A percentile compares a stretch with the other conserved stretches of the same genome.
These are phyloP conservation scores for Pyrenophora teres DNA, from an alignment of 2,329 filamentous ascomycete species.

Conservation along the genomic window DNA sequence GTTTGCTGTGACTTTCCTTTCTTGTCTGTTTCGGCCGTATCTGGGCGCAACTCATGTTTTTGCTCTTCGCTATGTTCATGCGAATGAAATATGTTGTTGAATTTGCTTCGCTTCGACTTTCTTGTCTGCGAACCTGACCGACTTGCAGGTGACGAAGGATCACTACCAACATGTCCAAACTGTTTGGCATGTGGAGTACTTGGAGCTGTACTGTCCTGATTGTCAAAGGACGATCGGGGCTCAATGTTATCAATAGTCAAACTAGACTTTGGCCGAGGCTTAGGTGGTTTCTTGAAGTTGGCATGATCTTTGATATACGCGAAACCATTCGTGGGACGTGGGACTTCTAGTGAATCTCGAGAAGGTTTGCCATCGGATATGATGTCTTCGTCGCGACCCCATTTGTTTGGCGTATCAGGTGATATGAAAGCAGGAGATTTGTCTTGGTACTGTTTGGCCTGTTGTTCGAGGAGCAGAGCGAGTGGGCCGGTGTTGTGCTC, in stretches of 20 bases:
- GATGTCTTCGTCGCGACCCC: conserved; percentile 38
- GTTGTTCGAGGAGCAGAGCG: conserved; percentile 52
- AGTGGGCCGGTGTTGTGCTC: conserved; percentile 54
- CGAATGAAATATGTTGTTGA: conserved; percentile 50
- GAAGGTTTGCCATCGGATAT: conserved; percentile 16
- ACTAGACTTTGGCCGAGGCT: conserved; percentile 19
- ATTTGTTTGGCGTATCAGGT: conserved; percentile 51
- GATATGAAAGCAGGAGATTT: conserved; percentile 48
- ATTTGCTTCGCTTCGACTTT: conserved; percentile 45
- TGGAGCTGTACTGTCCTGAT: conserved; percentile 46
- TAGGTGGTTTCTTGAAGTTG: conserved; percentile 29
- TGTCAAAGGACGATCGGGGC: conserved; percentile 47
- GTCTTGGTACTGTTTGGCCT: conserved; percentile 44
- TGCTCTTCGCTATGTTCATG: conserved; percentile 44
- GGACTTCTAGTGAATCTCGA: conserved; percentile 35
- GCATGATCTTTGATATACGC: conserved; percentile 21
- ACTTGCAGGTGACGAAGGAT: conserved; percentile 46
- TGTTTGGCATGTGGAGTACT: conserved; percentile 44
- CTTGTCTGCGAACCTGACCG: conserved; percentile 37
- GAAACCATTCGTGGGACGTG: conserved; percentile 26
- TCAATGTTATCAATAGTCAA: conserved; percentile 35
- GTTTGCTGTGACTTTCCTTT: conserved; percentile 34
- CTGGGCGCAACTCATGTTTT: conserved; percentile 24
- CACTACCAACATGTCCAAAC: conserved; percentile 40
- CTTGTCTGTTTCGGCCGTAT: conserved; percentile 28